Percentiles rank a stretch among this genome's conserved stretches.
These are phyloP conservation scores for Dactylellina drechsleri DNA, from an alignment of 2,329 filamentous ascomycete species.

Conservation along the genomic window DNA sequence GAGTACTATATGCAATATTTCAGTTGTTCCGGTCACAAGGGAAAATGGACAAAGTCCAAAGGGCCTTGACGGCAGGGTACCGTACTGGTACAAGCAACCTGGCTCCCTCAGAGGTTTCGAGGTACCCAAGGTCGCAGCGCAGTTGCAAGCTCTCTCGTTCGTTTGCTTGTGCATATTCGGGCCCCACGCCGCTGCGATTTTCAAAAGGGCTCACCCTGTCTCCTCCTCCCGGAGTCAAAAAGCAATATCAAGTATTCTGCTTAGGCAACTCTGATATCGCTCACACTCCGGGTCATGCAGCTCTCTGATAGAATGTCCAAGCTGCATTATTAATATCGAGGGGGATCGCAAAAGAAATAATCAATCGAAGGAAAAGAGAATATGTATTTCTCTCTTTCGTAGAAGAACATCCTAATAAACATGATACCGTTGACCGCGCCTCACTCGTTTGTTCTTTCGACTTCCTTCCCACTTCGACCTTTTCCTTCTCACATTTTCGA, in stretches of 20 bases:
- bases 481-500: slow-evolving; percentile 37
- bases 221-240: not conserved
- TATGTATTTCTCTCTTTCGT: not conserved
- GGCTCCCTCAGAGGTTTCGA: slow-evolving; percentile 12
- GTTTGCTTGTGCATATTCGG: not conserved
- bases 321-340: slow-evolving; percentile 27
- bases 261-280: too few species aligned
- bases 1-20: too few species aligned
- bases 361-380: slow-evolving; percentile 24
- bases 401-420: slow-evolving; percentile 10
- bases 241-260: too few species aligned
- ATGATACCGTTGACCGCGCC: slow-evolving; percentile 46
- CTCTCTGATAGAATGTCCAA: not conserved
- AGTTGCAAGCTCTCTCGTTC: slow-evolving; percentile 2
- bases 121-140: slow-evolving; percentile 36
- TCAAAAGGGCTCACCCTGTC: slow-evolving; percentile 31
- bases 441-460: slow-evolving; percentile 31
- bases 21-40: too few species aligned
- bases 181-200: not conserved
- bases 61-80: not conserved
- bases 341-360: slow-evolving; percentile 35
- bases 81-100: not conserved
- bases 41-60: too few species aligned
- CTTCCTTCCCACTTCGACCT: slow-evolving; percentile 47
- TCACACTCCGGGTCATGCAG: too few species aligned